A percentile compares a stretch with the other conserved stretches of the same genome.
phyloP scores from a whole-genome alignment of 495 filamentous ascomycete genomes.

The Hyphodiscus hymeniophilus region DNA sequence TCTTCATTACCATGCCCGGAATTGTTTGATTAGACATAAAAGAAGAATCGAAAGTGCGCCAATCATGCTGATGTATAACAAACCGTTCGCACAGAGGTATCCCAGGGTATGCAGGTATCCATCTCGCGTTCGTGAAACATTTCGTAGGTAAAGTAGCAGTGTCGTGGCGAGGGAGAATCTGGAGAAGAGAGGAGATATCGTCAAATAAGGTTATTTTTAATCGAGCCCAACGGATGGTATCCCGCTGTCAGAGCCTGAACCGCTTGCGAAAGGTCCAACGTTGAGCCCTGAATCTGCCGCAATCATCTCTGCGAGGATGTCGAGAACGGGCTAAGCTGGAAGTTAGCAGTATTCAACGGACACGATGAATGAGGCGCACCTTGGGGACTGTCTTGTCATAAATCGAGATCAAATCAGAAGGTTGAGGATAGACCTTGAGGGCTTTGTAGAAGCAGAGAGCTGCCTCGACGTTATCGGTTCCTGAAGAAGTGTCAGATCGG shows the following conservation, averaged over 20 bases:
- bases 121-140: slow-evolving; percentile 1
- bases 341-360: neutral
- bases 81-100: neutral
- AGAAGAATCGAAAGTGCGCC: slow-evolving; percentile 6
- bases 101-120: slow-evolving; percentile 13
- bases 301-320: slow-evolving; percentile 96
- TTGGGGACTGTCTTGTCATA: slow-evolving; percentile 89
- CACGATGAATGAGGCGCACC: neutral
- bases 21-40: slow-evolving; percentile 16
- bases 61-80: slow-evolving; percentile 11
- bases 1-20: slow-evolving; percentile 9
- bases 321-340: slow-evolving; percentile 65
- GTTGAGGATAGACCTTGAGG: slow-evolving; percentile 94
- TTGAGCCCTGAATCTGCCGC: slow-evolving; percentile 72
- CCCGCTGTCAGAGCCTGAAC: slow-evolving; percentile 20
- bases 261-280: slow-evolving; percentile 34
- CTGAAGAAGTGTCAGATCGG: slow-evolving; percentile 31
- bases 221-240: slow-evolving; percentile 20
- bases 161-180: slow-evolving; percentile 1
- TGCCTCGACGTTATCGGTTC: slow-evolving; percentile 67
- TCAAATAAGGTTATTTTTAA: slow-evolving; percentile 5
- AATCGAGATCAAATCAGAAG: slow-evolving; percentile 84
- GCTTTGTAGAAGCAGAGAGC: slow-evolving; percentile 96
- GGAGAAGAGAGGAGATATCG: slow-evolving; percentile 13
- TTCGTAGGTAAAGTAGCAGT: neutral